phyloP scores from a whole-genome alignment of 805 yeast species.

The Wickerhamiella siamensis region DNA sequence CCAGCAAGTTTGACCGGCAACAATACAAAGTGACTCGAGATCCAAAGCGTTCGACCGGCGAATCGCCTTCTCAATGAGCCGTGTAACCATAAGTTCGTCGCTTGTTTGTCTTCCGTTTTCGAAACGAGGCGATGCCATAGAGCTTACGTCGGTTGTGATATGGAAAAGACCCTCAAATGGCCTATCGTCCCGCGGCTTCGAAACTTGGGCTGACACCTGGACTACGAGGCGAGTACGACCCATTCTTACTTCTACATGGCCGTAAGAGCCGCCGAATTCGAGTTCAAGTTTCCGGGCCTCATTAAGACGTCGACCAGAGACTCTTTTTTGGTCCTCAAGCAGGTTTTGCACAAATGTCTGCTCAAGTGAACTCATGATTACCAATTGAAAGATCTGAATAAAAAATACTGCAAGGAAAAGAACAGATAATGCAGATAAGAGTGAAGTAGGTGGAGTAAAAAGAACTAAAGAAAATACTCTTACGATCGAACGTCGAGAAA shows the following conservation, averaged over 20 bases:
- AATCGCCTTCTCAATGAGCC: constrained; percentile 83
- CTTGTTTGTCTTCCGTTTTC: constrained; percentile 62
- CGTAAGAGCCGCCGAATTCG: constrained; percentile 45
- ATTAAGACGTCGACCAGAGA: constrained; percentile 54
- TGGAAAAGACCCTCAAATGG: constrained; percentile 87
- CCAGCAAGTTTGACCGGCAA: constrained; percentile 90
- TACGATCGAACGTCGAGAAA: no score
- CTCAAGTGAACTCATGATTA: constrained; percentile 34
- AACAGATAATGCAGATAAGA: no score
- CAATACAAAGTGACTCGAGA: constrained; percentile 76
- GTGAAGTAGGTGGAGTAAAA: no score
- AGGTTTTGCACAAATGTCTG: constrained; percentile 45
- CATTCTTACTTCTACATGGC: constrained; percentile 62
- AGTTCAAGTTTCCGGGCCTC: constrained; percentile 56
- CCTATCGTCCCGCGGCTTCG: constrained; percentile 72
- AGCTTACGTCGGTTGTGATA: constrained; percentile 72
- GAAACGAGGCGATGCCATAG: constrained; percentile 80
- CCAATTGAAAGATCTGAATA: background rate
- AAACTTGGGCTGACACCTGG: constrained; percentile 60
- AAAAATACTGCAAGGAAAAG: background rate
- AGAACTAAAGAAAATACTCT: no score
- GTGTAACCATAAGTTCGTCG: constrained; percentile 55
- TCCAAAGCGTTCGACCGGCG: constrained; percentile 84
- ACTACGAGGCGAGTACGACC: constrained; percentile 66
- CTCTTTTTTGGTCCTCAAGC: constrained; percentile 41